phyloP scores from a whole-genome alignment of 768 basidiomycete species.

The Rubroboletus satanas region DNA sequence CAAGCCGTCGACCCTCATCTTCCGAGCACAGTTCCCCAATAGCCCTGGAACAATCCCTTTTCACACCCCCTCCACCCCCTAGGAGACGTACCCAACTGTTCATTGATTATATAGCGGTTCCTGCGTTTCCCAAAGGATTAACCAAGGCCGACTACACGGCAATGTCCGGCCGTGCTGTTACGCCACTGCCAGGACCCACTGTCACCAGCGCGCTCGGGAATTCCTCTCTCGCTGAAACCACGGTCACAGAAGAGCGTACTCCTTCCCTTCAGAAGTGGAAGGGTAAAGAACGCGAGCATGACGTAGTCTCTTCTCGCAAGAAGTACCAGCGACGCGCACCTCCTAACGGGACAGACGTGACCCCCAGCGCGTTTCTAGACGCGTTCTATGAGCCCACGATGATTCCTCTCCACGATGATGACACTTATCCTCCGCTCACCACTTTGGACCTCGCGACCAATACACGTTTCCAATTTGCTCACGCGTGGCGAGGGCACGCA shows the following conservation, averaged over 20 bases:
- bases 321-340: not conserved
- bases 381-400: slow-evolving; percentile 1
- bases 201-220: not conserved
- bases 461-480: slow-evolving; percentile 24
- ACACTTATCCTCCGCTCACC: slow-evolving; percentile 17
- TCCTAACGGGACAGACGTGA: not conserved
- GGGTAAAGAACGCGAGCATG: slow-evolving; percentile 22
- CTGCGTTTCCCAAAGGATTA: slow-evolving; percentile 20
- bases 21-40: slow-evolving; percentile 7
- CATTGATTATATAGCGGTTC: slow-evolving; percentile 20
- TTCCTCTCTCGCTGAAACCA: not conserved
- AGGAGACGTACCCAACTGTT: slow-evolving; percentile 8
- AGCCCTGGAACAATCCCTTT: slow-evolving; percentile 20
- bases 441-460: slow-evolving; percentile 16
- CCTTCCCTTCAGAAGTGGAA: slow-evolving; percentile 5
- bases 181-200: not conserved
- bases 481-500: slow-evolving; percentile 15
- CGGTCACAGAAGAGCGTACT: not conserved
- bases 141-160: slow-evolving; percentile 20
- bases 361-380: slow-evolving; percentile 5
- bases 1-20: not conserved
- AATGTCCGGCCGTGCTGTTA: not conserved
- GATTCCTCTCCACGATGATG: slow-evolving; percentile 16
- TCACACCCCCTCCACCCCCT: slow-evolving; percentile 25
- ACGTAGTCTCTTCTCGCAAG: not conserved